Evolutionary conservation across 129 eudicot genomes (phyloP).

Genomic region (Cynara cardunculus): DNA sequence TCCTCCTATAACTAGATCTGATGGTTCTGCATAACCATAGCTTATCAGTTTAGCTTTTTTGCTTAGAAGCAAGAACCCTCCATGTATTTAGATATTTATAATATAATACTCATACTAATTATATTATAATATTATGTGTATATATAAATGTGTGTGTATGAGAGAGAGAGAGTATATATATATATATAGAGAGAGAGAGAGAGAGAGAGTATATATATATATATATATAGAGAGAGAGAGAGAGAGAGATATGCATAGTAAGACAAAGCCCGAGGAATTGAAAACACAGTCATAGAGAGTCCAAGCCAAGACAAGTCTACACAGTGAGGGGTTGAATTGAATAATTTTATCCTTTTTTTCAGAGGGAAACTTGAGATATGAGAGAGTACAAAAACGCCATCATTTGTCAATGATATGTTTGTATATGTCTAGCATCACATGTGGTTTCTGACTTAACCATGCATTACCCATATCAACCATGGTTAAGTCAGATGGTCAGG

Average conservation of each 20-base stretch:
- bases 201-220: background rate
- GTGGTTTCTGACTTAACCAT: slow-evolving; percentile 36
- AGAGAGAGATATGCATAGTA: slow-evolving; percentile 22
- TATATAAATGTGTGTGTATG: background rate
- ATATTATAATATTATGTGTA: background rate
- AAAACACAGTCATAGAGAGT: slow-evolving; percentile 37
- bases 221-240: slow-evolving; percentile 8
- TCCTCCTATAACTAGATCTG: slow-evolving; percentile 41
- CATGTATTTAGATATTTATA: background rate
- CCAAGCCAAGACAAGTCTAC: slow-evolving; percentile 43
- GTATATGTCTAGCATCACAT: slow-evolving; percentile 35
- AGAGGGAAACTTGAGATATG: slow-evolving; percentile 39
- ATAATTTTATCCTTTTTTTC: slow-evolving; percentile 34
- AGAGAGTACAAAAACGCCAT: slow-evolving; percentile 70
- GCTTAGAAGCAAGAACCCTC: slow-evolving; percentile 12
- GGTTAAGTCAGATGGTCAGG: slow-evolving; percentile 27
- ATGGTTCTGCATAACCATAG: slow-evolving; percentile 39
- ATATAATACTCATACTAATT: background rate
- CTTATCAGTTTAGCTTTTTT: slow-evolving; percentile 41
- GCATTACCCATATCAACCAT: slow-evolving; percentile 31
- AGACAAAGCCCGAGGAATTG: slow-evolving; percentile 66
- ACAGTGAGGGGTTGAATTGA: slow-evolving; percentile 33
- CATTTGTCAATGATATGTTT: slow-evolving; percentile 84
- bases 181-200: background rate
- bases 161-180: background rate